Base-by-base conservation (phyloP, 768 basidiomycete genomes). In the Pisolithus marmoratus region DNA sequence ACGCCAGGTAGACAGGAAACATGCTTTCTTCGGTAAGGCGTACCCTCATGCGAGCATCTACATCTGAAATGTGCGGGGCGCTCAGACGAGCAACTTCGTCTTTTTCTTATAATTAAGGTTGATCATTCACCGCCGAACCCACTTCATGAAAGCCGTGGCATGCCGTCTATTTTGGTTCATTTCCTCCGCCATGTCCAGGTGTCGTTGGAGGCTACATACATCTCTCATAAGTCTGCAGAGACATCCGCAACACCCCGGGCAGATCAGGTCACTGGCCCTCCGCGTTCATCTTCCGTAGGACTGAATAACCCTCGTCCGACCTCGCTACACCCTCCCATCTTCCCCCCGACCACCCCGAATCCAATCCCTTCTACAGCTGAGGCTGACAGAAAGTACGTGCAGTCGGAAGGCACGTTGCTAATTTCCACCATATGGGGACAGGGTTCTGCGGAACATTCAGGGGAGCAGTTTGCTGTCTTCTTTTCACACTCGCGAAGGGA, bases 261-360 rank as follows among this genome's bases (percentile, higher is more conserved):
- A 50, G 23, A 57, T 40, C 40, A 54, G 58, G 57, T 75, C 42
- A 63, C 78, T 11, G 72, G 74, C 6, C 81, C 83, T 48, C 82
- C 84, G 19, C 77, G 83, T 11, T 74, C 78, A 3, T 72, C 74
- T n/a, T 76, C 79, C 19, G 64, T 79, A 20, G 60, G 64, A 48
- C 68, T 71, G 48, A 62, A 58, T 26, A 72, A 68, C 42, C 61
- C 70, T 4, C 68, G 72, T 45, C 62, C 71, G 7, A 46, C 60
- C 11, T 19, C 74, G 57, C 58, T 63, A 19, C 79, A 81, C 54
- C 84, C 86, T 2, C 83, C 85, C 3, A 85, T 90, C 60, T 79
- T 87, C 56, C 90, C 90, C 26, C 91, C 91, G 1, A 74, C 73
- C 48, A 96, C 93, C 0, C 94, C 93, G 0, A 84, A 87, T 63